These are phyloP conservation scores for Malbranchea cinnamomea DNA, from an alignment of 2,329 filamentous ascomycete genomes.

Conservation along the genomic window DNA sequence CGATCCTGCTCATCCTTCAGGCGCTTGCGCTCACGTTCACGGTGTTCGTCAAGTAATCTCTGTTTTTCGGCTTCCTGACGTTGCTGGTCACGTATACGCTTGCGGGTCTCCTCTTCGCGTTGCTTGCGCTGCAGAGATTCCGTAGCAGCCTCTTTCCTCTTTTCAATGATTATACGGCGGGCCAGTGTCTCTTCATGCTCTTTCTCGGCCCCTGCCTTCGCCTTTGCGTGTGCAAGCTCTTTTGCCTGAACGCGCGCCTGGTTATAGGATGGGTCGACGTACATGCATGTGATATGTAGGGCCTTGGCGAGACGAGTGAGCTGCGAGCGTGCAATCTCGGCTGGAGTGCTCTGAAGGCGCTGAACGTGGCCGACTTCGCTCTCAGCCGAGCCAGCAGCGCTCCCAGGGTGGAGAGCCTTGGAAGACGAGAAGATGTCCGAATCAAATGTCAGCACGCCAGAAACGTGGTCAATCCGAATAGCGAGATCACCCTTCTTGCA, in stretches of 20 bases:
- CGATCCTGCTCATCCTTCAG: slow-evolving; percentile 76
- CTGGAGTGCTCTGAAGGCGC: slow-evolving; percentile 90
- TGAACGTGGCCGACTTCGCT: slow-evolving; percentile 72
- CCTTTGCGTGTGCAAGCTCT: slow-evolving; percentile 63
- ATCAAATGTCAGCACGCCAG: slow-evolving; percentile 90
- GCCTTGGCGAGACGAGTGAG: slow-evolving; percentile 82
- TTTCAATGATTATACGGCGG: slow-evolving; percentile 81
- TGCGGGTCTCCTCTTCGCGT: slow-evolving; percentile 80
- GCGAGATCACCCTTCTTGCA: slow-evolving; percentile 99
- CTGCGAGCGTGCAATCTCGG: slow-evolving; percentile 92
- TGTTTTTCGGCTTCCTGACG: slow-evolving; percentile 79
- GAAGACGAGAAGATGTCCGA: slow-evolving; percentile 96
- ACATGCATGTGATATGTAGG: slow-evolving; percentile 85
- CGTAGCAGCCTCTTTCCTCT: slow-evolving; percentile 91
- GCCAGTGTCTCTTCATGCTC: slow-evolving; percentile 76
- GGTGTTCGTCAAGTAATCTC: slow-evolving; percentile 81
- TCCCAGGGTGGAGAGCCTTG: slow-evolving; percentile 78
- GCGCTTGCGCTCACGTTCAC: slow-evolving; percentile 74
- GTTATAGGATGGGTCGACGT: slow-evolving; percentile 82
- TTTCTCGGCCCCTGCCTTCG: slow-evolving; percentile 75
- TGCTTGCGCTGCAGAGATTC: slow-evolving; percentile 78
- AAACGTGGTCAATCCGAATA: slow-evolving; percentile 90
- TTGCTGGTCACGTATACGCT: slow-evolving; percentile 72
- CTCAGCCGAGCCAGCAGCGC: slow-evolving; percentile 74
- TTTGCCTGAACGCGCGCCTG: slow-evolving; percentile 66